These are phyloP conservation scores for Pisolithus orientalis DNA, from an alignment of 768 basidiomycete genomes.

Conservation along the genomic window DNA sequence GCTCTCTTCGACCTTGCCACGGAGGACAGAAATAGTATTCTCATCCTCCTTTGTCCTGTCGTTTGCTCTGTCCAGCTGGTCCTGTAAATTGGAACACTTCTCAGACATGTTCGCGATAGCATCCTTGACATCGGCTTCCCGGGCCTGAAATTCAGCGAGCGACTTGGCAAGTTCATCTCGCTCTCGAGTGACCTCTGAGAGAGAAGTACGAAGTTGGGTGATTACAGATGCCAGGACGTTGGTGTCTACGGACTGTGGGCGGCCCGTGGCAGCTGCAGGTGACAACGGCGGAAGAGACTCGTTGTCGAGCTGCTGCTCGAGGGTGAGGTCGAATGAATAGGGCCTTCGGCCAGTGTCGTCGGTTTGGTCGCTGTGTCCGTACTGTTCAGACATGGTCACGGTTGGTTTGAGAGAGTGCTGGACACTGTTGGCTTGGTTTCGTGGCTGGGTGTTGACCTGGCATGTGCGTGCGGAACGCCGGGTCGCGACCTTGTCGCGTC, in stretches of 20 bases:
- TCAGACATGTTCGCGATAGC: conserved; percentile 60
- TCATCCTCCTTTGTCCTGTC: conserved; percentile 64
- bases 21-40: conserved; percentile 66
- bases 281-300: conserved; percentile 52
- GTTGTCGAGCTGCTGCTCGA: conserved; percentile 68
- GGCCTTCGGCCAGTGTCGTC: conserved; percentile 22
- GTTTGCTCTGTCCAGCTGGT: conserved; percentile 45
- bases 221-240: conserved; percentile 73
- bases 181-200: conserved; percentile 61
- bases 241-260: conserved; percentile 59
- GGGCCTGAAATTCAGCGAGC: conserved; percentile 42
- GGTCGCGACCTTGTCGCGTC: too few relatives aligned
- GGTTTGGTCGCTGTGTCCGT: conserved; percentile 13
- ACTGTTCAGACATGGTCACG: conserved; percentile 25
- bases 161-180: conserved; percentile 59
- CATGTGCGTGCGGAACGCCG: conserved; percentile 8
- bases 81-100: conserved; percentile 53
- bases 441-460: conserved; percentile 4
- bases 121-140: conserved; percentile 58
- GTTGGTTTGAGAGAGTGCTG: not conserved
- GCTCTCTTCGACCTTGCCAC: conserved; percentile 85
- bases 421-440: not conserved
- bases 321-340: conserved; percentile 67
- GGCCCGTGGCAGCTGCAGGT: conserved; percentile 22
- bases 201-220: conserved; percentile 60